phyloP scores from a whole-genome alignment of 2,329 filamentous ascomycete species.

The Calonectria leucothoes region DNA sequence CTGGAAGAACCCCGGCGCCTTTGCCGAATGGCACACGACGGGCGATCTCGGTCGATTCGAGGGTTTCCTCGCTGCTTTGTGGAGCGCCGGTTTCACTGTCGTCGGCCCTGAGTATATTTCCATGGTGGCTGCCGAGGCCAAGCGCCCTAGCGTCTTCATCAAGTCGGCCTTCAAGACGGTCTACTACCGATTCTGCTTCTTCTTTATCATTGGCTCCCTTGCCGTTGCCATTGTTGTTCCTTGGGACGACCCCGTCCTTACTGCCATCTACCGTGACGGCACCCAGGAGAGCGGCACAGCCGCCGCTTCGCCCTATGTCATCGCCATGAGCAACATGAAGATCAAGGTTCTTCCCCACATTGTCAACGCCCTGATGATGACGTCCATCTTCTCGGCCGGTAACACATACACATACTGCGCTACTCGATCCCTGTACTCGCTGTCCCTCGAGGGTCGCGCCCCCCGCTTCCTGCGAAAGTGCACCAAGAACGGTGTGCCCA shows the following conservation, averaged over 20 bases:
- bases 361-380: conserved; percentile 64
- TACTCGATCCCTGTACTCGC: conserved; percentile 61
- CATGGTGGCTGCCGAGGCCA: conserved; percentile 76
- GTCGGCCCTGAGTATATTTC: conserved; percentile 76
- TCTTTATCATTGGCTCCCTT: conserved; percentile 78
- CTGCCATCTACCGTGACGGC: conserved; percentile 58
- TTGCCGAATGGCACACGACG: conserved; percentile 66
- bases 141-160: conserved; percentile 72
- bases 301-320: conserved; percentile 71
- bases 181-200: conserved; percentile 77
- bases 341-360: conserved; percentile 66
- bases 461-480: conserved; percentile 66
- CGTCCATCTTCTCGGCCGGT: conserved; percentile 58
- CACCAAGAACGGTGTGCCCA: conserved; percentile 70
- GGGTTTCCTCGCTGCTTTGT: conserved; percentile 76
- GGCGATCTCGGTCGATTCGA: conserved; percentile 75
- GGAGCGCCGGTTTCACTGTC: conserved; percentile 72
- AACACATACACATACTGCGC: conserved; percentile 65
- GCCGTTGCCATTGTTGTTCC: conserved; percentile 74
- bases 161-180: conserved; percentile 79
- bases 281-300: conserved; percentile 55
- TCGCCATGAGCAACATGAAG: conserved; percentile 68
- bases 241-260: conserved; percentile 69
- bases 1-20: conserved; percentile 61
- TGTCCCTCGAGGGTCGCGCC: conserved; percentile 62